Evolutionary conservation across 2,329 filamentous ascomycete species (phyloP), one percentile per base, ranked within the genome.

Genomic region (Aspergillus uvarum): DNA sequence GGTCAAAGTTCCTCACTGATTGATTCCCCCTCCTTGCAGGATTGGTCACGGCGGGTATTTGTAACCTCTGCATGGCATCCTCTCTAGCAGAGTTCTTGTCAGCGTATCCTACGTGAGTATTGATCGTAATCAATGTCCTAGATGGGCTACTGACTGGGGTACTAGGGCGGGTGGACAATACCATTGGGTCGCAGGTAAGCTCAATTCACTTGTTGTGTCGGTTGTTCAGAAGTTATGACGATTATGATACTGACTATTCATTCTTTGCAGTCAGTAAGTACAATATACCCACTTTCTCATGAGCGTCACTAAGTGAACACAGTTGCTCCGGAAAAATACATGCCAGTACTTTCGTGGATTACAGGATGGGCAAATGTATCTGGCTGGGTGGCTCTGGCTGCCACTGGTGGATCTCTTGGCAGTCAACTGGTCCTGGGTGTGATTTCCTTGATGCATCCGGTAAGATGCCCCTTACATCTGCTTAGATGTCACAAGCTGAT

Each of bases 81-180:
- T 89, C 86, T 4, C 79, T 91, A 29, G 88, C 88, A 51, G 89
- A 91, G 71, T 91, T 90, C 68, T 77, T 90, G 10, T 88, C 86
- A 0, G 86, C 87, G 0, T 90, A 87, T 70, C 83, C 78, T 24
- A 85, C 78, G 72, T 74, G 58, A 67, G 72, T 70, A 44, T 7
- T 35, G n/a, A 2, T 16, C 4, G 19, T 52, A 29, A 5, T 29
- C 5, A 19, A 16, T 2, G 4, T 22, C n/a, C 5, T 0, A 19
- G 31, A 7, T 22, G 19, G 14, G 11, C n/a, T 10, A 59, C 65
- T 72, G 54, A 70, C 59, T 12, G 10, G 47, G 22, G 19, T 12
- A n/a, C 6, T 31, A 74, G 72, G 2, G 83, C 84, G 3, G 84
- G 83, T 64, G 87, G 84, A 14, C 83, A 88, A 73, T 91, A 91